Base-by-base conservation (phyloP, 192 early-diverging fungal genomes). In the Coemansia sp. region DNA sequence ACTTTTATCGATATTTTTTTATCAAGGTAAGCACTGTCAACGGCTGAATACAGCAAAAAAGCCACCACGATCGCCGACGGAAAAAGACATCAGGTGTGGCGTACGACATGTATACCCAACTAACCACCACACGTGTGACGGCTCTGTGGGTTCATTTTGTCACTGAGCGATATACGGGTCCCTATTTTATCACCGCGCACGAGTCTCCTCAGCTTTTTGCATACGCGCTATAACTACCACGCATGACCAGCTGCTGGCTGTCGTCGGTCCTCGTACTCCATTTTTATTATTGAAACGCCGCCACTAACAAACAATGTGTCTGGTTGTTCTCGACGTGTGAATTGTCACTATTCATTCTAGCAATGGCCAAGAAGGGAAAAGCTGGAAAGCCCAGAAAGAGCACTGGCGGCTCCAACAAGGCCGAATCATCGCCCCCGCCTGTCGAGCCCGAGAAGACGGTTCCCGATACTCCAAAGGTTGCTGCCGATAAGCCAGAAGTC, bases 331-430 rank as follows among this genome's bases (percentile, higher is more conserved):
- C 13, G 33, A 14, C n/a, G 46, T 48, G 46, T 6, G 6, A 10
- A 10, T 39, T 39, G 37, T 39, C 37, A 6, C 10, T 24, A 21
- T 48, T 48, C 4, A 3, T 4, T 17, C 5, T 56, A 56, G 54
- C 54, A 21, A 77, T 77, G 75, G 75, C 24, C 31, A 77, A 70
- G 53, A 77, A 77, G 44, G 54, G 48, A 56, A 77, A 77, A 63
- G 63, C 61, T 46, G 62, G 62, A 34, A 77, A 77, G 66, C 14
- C 50, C 19, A 74, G 68, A 63, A 74, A 74, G 73, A 60, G 44
- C 50, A 39, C 44, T n/a, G 42, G 63, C 14, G 33, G 50, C 73
- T 31, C 14, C 50, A 44, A 17, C 48, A 51, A 63, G 41, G 48
- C 51, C 45, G 19, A 61, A 29, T 53, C 44, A 56, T 56, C 54